Conservation (phyloP, 805 yeast species). For the Zygoascus tannicola region DNA sequence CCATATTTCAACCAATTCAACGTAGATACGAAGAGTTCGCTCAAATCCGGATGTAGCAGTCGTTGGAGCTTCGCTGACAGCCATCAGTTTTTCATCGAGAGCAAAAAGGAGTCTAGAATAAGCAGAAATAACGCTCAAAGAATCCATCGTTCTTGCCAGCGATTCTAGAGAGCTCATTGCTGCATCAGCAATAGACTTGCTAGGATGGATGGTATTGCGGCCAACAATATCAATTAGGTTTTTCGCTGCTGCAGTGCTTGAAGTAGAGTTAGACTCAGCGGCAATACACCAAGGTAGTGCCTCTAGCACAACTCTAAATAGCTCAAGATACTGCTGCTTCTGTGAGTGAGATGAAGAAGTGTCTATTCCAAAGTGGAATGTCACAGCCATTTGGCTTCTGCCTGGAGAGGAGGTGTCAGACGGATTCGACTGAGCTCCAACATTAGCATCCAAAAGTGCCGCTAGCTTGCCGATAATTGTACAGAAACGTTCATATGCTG, state of each 20-base stretch:
- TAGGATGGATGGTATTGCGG: constrained; percentile 64
- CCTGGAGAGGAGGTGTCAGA: constrained; percentile 29
- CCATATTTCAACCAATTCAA: constrained; percentile 79
- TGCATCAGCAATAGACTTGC: constrained; percentile 51
- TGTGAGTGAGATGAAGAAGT: constrained; percentile 19
- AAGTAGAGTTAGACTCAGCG: constrained; percentile 13
- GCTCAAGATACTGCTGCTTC: constrained; percentile 39
- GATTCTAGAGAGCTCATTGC: constrained; percentile 54
- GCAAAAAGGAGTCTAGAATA: constrained; percentile 76
- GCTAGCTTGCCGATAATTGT: constrained; percentile 46
- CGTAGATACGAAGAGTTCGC: constrained; percentile 53
- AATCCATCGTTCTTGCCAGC: constrained; percentile 59
- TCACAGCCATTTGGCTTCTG: constrained; percentile 31
- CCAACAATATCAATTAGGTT: constrained; percentile 62
- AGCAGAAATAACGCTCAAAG: constrained; percentile 58
- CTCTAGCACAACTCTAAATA: constrained; percentile 62
- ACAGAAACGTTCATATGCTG: constrained; percentile 63
- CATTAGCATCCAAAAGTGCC: constrained; percentile 48
- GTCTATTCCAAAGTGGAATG: constrained; percentile 29
- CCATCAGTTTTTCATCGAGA: constrained; percentile 47
- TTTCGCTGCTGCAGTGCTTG: constrained; percentile 25
- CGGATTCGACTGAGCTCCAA: constrained; percentile 38
- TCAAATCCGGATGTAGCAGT: constrained; percentile 54
- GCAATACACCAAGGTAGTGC: constrained; percentile 67
- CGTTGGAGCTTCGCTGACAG: constrained; percentile 46